Percentiles rank a stretch among this genome's conserved stretches.
These are phyloP conservation scores for Epichloe gansuensis DNA, from an alignment of 2,329 filamentous ascomycete species.

Conservation along the genomic window DNA sequence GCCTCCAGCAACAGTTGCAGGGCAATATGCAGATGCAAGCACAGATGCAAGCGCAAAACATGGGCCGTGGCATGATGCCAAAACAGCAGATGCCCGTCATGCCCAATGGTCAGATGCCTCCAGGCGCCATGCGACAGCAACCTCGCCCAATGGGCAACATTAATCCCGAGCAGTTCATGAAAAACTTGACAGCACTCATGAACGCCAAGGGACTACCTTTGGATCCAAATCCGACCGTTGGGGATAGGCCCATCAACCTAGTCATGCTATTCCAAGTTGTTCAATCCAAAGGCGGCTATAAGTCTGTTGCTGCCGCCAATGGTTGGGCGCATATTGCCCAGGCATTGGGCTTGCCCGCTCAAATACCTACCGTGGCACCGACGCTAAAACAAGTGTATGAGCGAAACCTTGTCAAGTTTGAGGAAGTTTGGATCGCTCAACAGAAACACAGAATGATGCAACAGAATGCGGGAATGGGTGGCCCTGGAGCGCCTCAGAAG, in stretches of 20 bases:
- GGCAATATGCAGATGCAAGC: conserved; percentile 36
- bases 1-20: conserved; percentile 65
- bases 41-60: conserved; percentile 37
- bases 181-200: conserved; percentile 70
- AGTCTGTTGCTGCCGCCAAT: conserved; percentile 55
- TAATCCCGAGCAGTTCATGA: conserved; percentile 59
- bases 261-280: conserved; percentile 69
- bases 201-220: conserved; percentile 58
- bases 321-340: conserved; percentile 64
- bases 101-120: conserved; percentile 45
- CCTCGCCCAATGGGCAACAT: conserved; percentile 28
- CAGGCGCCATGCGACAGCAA: conserved; percentile 39
- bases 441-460: conserved; percentile 42
- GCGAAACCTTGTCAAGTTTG: conserved; percentile 63
- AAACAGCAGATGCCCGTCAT: conserved; percentile 37
- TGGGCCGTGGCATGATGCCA: conserved; percentile 39
- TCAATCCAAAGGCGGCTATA: conserved; percentile 63
- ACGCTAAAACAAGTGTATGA: conserved; percentile 67
- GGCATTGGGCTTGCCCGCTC: conserved; percentile 48
- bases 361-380: conserved; percentile 52
- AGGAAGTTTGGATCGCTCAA: conserved; percentile 51
- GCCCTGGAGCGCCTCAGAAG: conserved; percentile 18
- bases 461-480: conserved; percentile 20
- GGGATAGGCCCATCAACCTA: conserved; percentile 61
- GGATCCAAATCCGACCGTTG: conserved; percentile 61